These are phyloP conservation scores for Monosporascus sp. DNA, from an alignment of 2,329 filamentous ascomycete species.

Conservation along the genomic window DNA sequence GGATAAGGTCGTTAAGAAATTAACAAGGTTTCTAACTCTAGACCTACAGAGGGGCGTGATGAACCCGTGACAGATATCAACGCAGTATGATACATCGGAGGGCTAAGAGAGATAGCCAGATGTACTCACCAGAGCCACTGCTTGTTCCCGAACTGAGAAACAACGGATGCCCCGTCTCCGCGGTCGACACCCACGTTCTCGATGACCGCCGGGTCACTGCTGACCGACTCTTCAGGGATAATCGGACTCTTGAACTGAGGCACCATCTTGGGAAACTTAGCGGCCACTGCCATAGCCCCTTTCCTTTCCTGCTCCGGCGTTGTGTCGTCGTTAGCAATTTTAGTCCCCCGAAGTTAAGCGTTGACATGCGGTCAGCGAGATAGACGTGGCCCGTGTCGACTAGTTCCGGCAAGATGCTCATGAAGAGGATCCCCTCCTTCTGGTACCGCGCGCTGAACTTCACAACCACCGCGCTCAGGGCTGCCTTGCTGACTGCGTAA, in stretches of 20 bases:
- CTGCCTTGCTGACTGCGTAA: not conserved
- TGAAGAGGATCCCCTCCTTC: not conserved
- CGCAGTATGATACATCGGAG: too few relatives aligned
- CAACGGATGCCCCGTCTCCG: slow-evolving; percentile 41
- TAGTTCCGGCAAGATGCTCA: not conserved
- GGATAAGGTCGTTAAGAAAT: too few relatives aligned
- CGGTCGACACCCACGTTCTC: slow-evolving; percentile 19
- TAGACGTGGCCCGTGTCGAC: not conserved
- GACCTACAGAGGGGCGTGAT: too few relatives aligned
- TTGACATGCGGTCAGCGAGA: not conserved
- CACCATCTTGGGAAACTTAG: slow-evolving; percentile 12
- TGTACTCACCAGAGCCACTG: slow-evolving; percentile 39
- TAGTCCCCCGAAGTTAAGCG: not conserved
- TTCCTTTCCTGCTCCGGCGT: slow-evolving; percentile 1
- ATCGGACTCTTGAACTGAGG: slow-evolving; percentile 20
- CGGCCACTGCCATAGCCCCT: slow-evolving; percentile 3
- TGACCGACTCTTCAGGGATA: slow-evolving; percentile 16
- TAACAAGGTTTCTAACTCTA: too few relatives aligned
- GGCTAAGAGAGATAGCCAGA: too few relatives aligned
- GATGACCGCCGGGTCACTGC: slow-evolving; percentile 11
- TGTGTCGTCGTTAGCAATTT: not conserved
- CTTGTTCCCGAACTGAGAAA: slow-evolving; percentile 50
- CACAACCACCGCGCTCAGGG: not conserved
- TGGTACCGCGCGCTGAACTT: not conserved
- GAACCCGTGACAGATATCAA: too few relatives aligned